phyloP scores from a whole-genome alignment of 2,329 filamentous ascomycete genomes.

The Cytospora schulzeri region DNA sequence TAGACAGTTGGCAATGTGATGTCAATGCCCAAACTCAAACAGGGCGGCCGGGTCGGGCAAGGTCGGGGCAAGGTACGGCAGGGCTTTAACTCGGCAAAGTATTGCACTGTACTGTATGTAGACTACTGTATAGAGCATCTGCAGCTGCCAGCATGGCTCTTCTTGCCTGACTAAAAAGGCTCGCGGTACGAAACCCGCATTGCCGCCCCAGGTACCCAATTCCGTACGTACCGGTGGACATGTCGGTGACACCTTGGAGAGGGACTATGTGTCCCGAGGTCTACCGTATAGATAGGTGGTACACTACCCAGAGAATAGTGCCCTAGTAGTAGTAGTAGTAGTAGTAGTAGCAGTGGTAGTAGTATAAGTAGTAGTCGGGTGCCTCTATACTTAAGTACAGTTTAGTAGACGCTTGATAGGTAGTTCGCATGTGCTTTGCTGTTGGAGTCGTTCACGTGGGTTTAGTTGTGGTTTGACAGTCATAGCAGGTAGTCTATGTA shows the following conservation, averaged over 20 bases:
- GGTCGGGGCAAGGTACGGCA: neutral
- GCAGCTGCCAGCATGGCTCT: neutral
- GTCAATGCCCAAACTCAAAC: slow-evolving; percentile 14
- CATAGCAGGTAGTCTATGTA: neutral
- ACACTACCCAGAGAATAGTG: neutral
- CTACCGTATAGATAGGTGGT: neutral
- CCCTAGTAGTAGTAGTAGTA: neutral
- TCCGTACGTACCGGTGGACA: neutral
- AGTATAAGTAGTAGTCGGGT: neutral
- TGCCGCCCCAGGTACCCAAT: neutral
- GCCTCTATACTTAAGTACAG: neutral
- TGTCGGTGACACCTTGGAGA: neutral
- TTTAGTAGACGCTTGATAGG: neutral
- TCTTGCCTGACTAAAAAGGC: neutral
- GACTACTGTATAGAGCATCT: neutral
- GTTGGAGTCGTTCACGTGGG: neutral
- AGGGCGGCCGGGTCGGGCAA: slow-evolving; percentile 1
- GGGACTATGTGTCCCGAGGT: neutral
- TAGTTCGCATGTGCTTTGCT: neutral
- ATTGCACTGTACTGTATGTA: neutral
- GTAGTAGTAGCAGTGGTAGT: neutral
- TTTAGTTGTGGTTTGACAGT: neutral
- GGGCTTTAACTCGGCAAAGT: neutral
- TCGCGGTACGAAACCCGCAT: neutral
- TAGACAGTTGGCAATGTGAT: slow-evolving; percentile 14